These are phyloP conservation scores for Corymbia citriodora DNA, from an alignment of 441 rosid species.

Conservation along the genomic window DNA sequence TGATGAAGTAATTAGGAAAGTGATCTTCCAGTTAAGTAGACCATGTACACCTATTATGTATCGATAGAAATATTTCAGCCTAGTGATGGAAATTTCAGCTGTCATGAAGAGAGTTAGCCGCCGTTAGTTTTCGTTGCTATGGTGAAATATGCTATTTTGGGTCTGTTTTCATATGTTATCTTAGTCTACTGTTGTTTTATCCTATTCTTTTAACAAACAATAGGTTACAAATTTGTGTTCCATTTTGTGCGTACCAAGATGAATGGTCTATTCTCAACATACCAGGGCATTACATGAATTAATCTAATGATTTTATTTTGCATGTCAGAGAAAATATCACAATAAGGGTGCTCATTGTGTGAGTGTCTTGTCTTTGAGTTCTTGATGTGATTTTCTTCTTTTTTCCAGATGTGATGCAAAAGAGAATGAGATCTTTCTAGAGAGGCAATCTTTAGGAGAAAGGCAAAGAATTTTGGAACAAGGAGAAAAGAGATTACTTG, in stretches of 20 bases:
- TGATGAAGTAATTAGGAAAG: background rate
- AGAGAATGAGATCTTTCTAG: conserved; percentile 59
- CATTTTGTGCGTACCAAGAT: background rate
- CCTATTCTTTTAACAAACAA: background rate
- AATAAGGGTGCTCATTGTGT: background rate
- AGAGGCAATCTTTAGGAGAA: conserved; percentile 66
- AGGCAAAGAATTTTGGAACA: conserved; percentile 67
- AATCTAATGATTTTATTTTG: background rate
- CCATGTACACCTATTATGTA: background rate
- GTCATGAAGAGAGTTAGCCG: background rate
- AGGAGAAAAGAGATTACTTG: conserved; percentile 75
- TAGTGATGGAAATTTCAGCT: background rate
- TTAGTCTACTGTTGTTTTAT: background rate
- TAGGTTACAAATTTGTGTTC: background rate
- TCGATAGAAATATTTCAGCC: background rate
- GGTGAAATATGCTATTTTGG: background rate
- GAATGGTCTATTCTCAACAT: background rate
- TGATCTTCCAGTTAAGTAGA: background rate
- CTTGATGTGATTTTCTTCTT: conserved; percentile 1
- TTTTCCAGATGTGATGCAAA: conserved; percentile 67
- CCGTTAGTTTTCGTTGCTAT: background rate
- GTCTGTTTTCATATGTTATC: background rate
- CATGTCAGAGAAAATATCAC: background rate
- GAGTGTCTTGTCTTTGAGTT: background rate
- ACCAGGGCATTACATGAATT: background rate